phyloP scores from a whole-genome alignment of 1,284 basidiomycete genomes.

The Sanghuangporus sanghuang region DNA sequence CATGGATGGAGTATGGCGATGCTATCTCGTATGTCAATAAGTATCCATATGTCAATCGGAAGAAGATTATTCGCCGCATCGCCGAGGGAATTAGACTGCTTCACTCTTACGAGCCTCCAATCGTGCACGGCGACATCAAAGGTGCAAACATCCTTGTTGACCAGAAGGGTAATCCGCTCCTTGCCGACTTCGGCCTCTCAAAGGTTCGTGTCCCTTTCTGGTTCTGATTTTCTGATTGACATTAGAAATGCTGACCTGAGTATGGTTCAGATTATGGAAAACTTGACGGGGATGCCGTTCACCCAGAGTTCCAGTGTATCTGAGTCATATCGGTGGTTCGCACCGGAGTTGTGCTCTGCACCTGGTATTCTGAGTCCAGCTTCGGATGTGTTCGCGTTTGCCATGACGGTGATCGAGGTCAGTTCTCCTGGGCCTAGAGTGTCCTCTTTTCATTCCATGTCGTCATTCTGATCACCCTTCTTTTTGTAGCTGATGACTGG shows the following conservation, averaged over 20 bases:
- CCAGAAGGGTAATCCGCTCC: constrained; percentile 38
- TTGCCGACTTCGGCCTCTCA: constrained; percentile 53
- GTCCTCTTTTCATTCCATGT: neutral
- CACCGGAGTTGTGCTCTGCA: constrained; percentile 49
- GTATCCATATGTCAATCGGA: constrained; percentile 35
- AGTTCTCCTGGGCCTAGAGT: neutral
- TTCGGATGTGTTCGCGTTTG: constrained; percentile 49
- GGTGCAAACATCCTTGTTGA: constrained; percentile 50
- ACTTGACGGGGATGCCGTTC: constrained; percentile 45
- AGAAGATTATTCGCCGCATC: constrained; percentile 38
- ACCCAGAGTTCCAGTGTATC: constrained; percentile 46
- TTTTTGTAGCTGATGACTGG: constrained; percentile 42
- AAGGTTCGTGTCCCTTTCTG: neutral
- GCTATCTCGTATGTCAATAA: constrained; percentile 41
- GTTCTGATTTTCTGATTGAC: neutral
- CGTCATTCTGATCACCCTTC: neutral
- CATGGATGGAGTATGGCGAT: constrained; percentile 49
- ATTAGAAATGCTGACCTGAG: neutral
- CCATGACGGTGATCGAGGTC: constrained; percentile 53
- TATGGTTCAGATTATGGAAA: constrained; percentile 43
- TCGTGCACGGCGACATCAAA: constrained; percentile 52
- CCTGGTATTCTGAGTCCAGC: constrained; percentile 40
- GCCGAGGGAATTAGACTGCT: constrained; percentile 42
- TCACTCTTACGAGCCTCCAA: constrained; percentile 41
- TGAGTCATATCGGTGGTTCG: constrained; percentile 48